Percentiles rank a stretch among this genome's conserved stretches.
These are phyloP conservation scores for Globisporangium nodosum DNA, from an alignment of 352 stramenopile genomes.

Conservation along the genomic window DNA sequence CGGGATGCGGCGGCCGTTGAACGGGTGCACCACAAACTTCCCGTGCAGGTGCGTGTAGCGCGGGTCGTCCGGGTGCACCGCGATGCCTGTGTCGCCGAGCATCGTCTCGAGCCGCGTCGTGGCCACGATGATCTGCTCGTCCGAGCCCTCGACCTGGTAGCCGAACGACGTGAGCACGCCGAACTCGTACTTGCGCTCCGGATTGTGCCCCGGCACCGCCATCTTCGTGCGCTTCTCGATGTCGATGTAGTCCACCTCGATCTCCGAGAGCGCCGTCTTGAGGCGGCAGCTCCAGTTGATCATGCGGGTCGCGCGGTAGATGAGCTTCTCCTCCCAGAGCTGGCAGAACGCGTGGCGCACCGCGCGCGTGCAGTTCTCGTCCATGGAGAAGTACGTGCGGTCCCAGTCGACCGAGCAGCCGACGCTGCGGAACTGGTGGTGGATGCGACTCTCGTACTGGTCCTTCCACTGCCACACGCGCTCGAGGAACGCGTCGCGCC, in stretches of 20 bases:
- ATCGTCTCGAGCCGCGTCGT: slow-evolving; percentile 99
- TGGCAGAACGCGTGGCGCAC: slow-evolving; percentile 97
- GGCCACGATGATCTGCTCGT: slow-evolving; percentile 75
- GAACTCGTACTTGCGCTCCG: slow-evolving; percentile 98
- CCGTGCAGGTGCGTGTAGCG: slow-evolving; percentile 99
- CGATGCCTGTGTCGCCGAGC: slow-evolving; percentile 97
- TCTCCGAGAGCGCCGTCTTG: slow-evolving; percentile 94
- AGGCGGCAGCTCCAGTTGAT: slow-evolving; percentile 99
- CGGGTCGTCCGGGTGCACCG: slow-evolving; percentile 97
- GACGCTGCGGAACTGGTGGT: slow-evolving; percentile 87
- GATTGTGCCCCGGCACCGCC: slow-evolving; percentile 94
- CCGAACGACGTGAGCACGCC: slow-evolving; percentile 97
- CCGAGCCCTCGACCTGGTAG: slow-evolving; percentile 92
- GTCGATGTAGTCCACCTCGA: slow-evolving; percentile 99
- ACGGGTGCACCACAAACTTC: slow-evolving; percentile 97
- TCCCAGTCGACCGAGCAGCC: slow-evolving; percentile 97
- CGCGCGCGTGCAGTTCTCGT: slow-evolving; percentile 95
- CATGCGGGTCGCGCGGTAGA: slow-evolving; percentile 97
- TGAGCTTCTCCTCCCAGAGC: slow-evolving; percentile 89
- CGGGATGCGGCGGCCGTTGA: slow-evolving; percentile 95
- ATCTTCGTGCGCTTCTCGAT: slow-evolving; percentile 96
- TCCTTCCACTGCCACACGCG: slow-evolving; percentile 97
- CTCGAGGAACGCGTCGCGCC: slow-evolving; percentile 92
- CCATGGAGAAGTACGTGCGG: slow-evolving; percentile 98
- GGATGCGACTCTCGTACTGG: slow-evolving; percentile 82